These are phyloP conservation scores for Mycena maculata DNA, from an alignment of 768 basidiomycete genomes.

Conservation along the genomic window DNA sequence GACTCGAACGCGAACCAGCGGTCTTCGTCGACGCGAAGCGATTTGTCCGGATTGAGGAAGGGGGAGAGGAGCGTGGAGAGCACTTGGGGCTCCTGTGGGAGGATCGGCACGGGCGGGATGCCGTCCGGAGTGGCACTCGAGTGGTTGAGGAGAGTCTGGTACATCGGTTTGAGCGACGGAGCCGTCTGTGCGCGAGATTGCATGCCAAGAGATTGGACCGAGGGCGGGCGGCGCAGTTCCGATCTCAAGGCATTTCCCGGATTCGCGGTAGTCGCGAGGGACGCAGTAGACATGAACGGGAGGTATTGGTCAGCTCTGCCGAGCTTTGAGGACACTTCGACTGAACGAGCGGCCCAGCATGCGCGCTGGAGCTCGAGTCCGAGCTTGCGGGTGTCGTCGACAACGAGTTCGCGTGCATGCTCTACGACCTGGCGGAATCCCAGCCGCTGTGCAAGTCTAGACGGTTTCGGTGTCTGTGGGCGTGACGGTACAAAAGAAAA, in stretches of 20 bases:
- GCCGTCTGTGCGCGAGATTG: conserved; percentile 37
- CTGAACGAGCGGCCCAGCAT: conserved; percentile 64
- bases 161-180: conserved; percentile 56
- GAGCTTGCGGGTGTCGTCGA: conserved; percentile 62
- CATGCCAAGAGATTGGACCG: conserved; percentile 49
- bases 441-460: conserved; percentile 59
- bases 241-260: conserved; percentile 43
- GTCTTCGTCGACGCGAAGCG: conserved; percentile 60
- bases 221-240: conserved; percentile 58
- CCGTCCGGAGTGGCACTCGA: conserved; percentile 48
- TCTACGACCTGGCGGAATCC: conserved; percentile 77
- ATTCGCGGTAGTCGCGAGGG: conserved; percentile 40
- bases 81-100: conserved; percentile 71
- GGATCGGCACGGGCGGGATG: conserved; percentile 40
- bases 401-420: conserved; percentile 62
- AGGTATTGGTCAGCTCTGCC: conserved; percentile 46
- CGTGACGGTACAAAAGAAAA: conserved; percentile 32
- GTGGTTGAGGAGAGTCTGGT: conserved; percentile 60
- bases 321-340: conserved; percentile 46
- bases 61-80: conserved; percentile 69
- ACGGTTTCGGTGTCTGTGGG: conserved; percentile 59
- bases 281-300: conserved; percentile 56
- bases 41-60: conserved; percentile 56
- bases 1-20: conserved; percentile 66
- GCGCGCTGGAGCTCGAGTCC: conserved; percentile 67